phyloP scores from a whole-genome alignment of 768 basidiomycete genomes.

The Pulveroboletus sp. region DNA sequence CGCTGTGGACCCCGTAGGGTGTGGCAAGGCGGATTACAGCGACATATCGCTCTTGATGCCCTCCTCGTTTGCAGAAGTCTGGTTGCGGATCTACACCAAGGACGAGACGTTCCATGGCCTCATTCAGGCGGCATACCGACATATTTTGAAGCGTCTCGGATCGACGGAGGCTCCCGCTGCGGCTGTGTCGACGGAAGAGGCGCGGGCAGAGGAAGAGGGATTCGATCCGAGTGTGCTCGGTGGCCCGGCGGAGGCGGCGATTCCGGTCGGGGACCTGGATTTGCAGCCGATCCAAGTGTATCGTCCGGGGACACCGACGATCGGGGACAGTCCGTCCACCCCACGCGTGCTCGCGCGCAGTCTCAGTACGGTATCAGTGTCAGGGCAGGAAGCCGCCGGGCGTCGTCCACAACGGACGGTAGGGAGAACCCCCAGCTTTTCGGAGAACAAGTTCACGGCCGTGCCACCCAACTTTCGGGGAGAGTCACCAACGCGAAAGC shows the following conservation, averaged over 20 bases:
- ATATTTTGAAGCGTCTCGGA: constrained; percentile 29
- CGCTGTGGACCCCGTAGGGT: constrained; percentile 31
- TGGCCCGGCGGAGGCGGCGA: neutral
- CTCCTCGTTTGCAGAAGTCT: constrained; percentile 59
- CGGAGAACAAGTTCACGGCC: constrained; percentile 44
- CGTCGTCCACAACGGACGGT: constrained; percentile 16
- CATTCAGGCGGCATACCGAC: constrained; percentile 65
- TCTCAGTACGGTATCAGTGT: constrained; percentile 8
- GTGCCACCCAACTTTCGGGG: constrained; percentile 36
- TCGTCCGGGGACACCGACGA: neutral
- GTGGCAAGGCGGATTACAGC: constrained; percentile 42
- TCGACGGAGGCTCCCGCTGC: neutral
- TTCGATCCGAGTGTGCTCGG: constrained; percentile 10
- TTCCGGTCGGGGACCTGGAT: constrained; percentile 6
- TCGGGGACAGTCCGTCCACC: constrained; percentile 18
- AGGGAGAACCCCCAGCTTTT: constrained; percentile 28
- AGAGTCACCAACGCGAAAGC: constrained; percentile 27
- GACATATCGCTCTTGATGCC: constrained; percentile 68
- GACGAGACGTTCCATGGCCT: constrained; percentile 51
- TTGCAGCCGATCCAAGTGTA: constrained; percentile 25
- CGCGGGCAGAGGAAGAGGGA: constrained; percentile 2
- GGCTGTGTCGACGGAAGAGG: neutral
- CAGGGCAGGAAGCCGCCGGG: neutral
- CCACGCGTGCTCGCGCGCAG: constrained; percentile 27
- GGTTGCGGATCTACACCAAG: constrained; percentile 66